Evolutionary conservation across 2,329 filamentous ascomycete species (phyloP), one percentile per base, ranked within the genome.

Genomic region (Aphanoascus verrucosus): DNA sequence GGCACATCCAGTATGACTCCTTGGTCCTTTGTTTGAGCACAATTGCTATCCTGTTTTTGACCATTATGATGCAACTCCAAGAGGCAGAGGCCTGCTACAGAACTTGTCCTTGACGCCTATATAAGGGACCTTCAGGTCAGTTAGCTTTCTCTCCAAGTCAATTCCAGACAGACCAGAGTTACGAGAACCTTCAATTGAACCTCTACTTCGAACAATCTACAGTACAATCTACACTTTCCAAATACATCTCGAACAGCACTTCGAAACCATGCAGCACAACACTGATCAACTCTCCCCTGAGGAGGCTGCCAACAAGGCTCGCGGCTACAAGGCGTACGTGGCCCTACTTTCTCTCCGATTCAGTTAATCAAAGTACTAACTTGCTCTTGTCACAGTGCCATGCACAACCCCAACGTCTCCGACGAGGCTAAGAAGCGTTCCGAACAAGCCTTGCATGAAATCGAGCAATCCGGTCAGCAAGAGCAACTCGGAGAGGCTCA

Each of bases 341-440:
- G 23, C 38, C 17, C 34, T 15, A 17, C n/a, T 12, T 7, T 8
- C 12, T 7, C 31, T n/a, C 11, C 9, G 5, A 34, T 19, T 2
- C 1, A 48, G 8, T n/a, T 8, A 7, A 19, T 31, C 34, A 31
- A n/a, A 28, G 41, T 15, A 23, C 11, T 14, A 20, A 37, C 14
- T 19, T 35, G 2, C 2, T 23, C 15, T 15, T n/a, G 23, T 17
- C 2, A n/a, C 37, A 53, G 52, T 17, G 52, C 52, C 28, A 49
- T 49, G 45, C 52, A 54, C 23, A 55, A 55, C 37, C 57, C 53
- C 19, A 56, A 58, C 20, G 49, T 57, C 17, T 57, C 54, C 12
- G 57, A 57, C 8, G 37, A 55, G 40, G 56, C 53, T 34, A 57
- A 58, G 54, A 31, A 56, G 34, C 51, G 58, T 46, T 47, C 57